These are phyloP conservation scores for Pleoardoris graminearum DNA, from an alignment of 2,329 filamentous ascomycete species.

Conservation along the genomic window DNA sequence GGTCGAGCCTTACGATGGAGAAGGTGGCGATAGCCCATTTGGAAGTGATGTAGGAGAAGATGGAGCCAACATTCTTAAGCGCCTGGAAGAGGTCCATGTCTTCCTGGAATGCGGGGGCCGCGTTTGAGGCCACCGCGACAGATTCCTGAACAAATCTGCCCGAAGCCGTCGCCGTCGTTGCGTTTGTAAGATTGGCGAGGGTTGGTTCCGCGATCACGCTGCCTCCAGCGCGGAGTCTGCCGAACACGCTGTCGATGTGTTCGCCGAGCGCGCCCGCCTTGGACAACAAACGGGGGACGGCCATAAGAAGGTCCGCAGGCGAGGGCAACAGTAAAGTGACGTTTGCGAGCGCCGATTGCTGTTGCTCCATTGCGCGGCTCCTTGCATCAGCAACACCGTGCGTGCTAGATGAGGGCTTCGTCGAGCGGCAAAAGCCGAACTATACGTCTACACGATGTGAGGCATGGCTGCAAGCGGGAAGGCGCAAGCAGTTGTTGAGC, in stretches of 20 bases:
- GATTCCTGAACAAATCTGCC: slow-evolving; percentile 49
- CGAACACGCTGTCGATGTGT: slow-evolving; percentile 58
- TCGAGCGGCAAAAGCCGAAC: neutral
- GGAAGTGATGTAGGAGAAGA: slow-evolving; percentile 74
- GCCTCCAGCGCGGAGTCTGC: slow-evolving; percentile 58
- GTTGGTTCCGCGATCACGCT: slow-evolving; percentile 64
- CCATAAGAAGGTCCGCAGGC: slow-evolving; percentile 69
- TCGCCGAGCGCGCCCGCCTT: slow-evolving; percentile 68
- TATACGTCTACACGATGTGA: neutral
- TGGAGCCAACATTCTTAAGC: slow-evolving; percentile 73
- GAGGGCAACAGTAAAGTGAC: slow-evolving; percentile 56
- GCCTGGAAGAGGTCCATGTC: slow-evolving; percentile 54
- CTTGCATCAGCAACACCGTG: no score
- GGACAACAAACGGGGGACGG: slow-evolving; percentile 70
- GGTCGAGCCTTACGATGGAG: slow-evolving; percentile 60
- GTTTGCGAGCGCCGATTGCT: slow-evolving; percentile 33
- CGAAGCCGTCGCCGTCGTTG: slow-evolving; percentile 43
- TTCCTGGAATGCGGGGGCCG: slow-evolving; percentile 33
- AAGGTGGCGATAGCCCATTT: slow-evolving; percentile 87
- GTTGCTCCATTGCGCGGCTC: slow-evolving; percentile 26
- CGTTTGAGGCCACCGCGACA: slow-evolving; percentile 49
- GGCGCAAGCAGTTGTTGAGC: neutral
- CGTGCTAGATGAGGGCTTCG: no score
- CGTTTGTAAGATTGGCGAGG: slow-evolving; percentile 48
- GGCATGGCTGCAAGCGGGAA: slow-evolving; percentile 3